Evolutionary conservation across 305 asterid species (phyloP), one percentile per base, ranked within the genome.

Genomic region (Striga hermonthica): DNA sequence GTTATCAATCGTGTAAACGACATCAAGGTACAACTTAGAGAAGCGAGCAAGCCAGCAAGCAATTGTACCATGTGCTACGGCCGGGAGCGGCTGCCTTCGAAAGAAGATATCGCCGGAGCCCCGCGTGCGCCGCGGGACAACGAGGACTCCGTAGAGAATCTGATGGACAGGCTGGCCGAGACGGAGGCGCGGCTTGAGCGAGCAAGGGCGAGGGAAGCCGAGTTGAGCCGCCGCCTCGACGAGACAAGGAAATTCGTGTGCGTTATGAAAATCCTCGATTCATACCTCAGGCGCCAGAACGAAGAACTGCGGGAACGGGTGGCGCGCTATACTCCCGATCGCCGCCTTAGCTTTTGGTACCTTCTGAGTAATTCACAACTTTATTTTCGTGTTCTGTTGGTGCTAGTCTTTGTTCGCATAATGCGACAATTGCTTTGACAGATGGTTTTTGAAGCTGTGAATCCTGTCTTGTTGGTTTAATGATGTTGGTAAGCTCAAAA

Each of bases 121-220:
- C 68, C 68, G n/a, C 66, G 80, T 76, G 84, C 41, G 71, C 80
- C 56, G 67, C 76, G 9, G 55, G 75, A 72, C 41, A 72, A 60
- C 68, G 59, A 41, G n/a, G 73, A 44, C 7, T 75, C 66, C 35
- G 79, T 78, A 66, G 84, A 76, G 59, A 72, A 77, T 64, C 76
- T 86, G 62, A 71, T 78, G 61, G 75, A 67, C 68, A 78, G 86
- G 75, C 73, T 86, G 45, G 88, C 81, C 13, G 90, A 86, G 72
- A 83, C 90, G 44, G 94, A 86, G 82, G 86, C 82, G 40, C 83
- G 85, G 67, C 76, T 86, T 28, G 82, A 80, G 72, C 77, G 74
- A 75, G 90, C 88, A 45, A 81, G 89, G 75, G 88, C 86, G 35
- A 77, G 94, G 50, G 94, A 86, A 78, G 93, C 83, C 13, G 90